A percentile compares a stretch with the other conserved stretches of the same genome.
Evolutionary conservation across 306 rosid species (phyloP).

Genomic region (Neltuma alba): DNA sequence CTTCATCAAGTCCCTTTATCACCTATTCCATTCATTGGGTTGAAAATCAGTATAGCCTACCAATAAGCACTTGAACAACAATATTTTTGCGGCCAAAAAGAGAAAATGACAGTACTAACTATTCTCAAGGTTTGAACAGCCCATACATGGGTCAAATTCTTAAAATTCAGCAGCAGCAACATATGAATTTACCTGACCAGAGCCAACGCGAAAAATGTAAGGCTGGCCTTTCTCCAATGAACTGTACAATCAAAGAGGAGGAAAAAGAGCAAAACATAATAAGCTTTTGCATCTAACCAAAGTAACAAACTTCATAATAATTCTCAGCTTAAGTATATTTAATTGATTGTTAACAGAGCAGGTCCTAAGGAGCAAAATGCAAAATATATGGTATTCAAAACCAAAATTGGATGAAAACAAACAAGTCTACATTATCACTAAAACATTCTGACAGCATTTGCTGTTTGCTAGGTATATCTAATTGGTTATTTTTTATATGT

Average conservation of each 20-base stretch:
- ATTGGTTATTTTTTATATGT: slow-evolving; percentile 16
- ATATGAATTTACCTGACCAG: slow-evolving; percentile 72
- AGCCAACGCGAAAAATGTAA: slow-evolving; percentile 86
- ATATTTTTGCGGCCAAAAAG: neutral
- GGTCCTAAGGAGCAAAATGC: slow-evolving; percentile 6
- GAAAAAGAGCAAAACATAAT: slow-evolving; percentile 20
- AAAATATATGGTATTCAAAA: slow-evolving; percentile 30
- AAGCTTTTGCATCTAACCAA: slow-evolving; percentile 23
- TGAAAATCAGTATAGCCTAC: slow-evolving; percentile 30
- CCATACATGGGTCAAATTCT: neutral
- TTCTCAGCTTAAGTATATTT: slow-evolving; percentile 19
- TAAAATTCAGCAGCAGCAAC: slow-evolving; percentile 10
- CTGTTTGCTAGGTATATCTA: neutral
- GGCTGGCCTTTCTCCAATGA: slow-evolving; percentile 88
- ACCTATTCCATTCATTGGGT: slow-evolving; percentile 65
- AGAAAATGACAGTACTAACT: slow-evolving; percentile 1
- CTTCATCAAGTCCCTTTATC: slow-evolving; percentile 97
- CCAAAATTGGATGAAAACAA: slow-evolving; percentile 14
- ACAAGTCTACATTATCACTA: neutral
- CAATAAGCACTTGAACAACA: neutral
- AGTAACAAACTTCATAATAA: slow-evolving; percentile 9
- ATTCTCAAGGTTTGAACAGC: slow-evolving; percentile 24
- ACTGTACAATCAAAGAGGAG: slow-evolving; percentile 49
- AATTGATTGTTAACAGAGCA: slow-evolving; percentile 16
- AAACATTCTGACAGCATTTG: neutral